These are phyloP conservation scores for Tricholoma hemisulphureum DNA, from an alignment of 768 basidiomycete genomes.

Conservation along the genomic window DNA sequence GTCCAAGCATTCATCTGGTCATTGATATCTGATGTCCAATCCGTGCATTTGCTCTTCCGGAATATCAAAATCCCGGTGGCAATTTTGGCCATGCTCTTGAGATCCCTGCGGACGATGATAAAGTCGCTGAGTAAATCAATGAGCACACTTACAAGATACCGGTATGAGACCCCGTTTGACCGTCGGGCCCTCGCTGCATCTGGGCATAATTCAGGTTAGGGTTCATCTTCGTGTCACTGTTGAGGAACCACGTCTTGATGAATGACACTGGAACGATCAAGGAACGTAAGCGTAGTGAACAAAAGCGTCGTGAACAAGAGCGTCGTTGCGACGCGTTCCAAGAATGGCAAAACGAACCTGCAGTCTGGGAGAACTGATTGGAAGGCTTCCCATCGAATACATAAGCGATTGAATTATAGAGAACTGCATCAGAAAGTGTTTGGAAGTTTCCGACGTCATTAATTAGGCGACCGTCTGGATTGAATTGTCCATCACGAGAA, in stretches of 20 bases:
- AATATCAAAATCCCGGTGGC: conserved; percentile 53
- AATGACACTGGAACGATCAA: conserved; percentile 34
- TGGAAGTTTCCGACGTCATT: conserved; percentile 57
- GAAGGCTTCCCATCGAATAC: conserved; percentile 39
- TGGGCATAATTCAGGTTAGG: conserved; percentile 62
- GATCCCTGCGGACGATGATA: conserved; percentile 38
- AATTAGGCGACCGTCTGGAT: conserved; percentile 58
- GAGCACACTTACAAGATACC: conserved; percentile 48
- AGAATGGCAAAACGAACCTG: conserved; percentile 27
- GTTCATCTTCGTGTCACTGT: conserved; percentile 56
- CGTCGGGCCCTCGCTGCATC: conserved; percentile 42
- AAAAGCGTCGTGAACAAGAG: not conserved
- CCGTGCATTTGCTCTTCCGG: conserved; percentile 44
- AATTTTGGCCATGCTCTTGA: conserved; percentile 57
- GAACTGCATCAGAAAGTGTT: conserved; percentile 54
- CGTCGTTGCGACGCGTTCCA: too few relatives aligned
- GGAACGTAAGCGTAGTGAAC: not conserved
- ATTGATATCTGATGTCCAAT: conserved; percentile 57
- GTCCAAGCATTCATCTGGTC: conserved; percentile 49
- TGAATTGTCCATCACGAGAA: conserved; percentile 58
- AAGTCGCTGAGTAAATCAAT: not conserved
- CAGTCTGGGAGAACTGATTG: conserved; percentile 41
- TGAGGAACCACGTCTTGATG: conserved; percentile 61
- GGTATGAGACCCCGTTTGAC: conserved; percentile 45
- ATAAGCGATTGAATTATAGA: conserved; percentile 61